Evolutionary conservation across 306 rosid genomes (phyloP).

Genomic region (Albizia julibrissin): DNA sequence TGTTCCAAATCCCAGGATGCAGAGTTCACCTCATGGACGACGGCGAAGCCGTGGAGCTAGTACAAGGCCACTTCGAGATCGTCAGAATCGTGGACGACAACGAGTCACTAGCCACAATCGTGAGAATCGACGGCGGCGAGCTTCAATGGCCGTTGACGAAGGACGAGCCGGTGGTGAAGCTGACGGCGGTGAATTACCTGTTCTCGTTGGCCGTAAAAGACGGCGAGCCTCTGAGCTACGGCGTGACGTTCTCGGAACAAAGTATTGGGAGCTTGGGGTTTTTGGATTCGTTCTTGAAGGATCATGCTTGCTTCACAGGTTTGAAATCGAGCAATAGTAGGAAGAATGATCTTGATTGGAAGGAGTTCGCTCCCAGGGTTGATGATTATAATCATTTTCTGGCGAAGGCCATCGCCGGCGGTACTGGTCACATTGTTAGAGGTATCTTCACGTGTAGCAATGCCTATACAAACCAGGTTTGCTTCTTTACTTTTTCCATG

Average conservation of each 20-base stretch:
- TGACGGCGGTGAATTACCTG: slow-evolving; percentile 65
- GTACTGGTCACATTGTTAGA: slow-evolving; percentile 90
- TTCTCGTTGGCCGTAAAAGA: slow-evolving; percentile 76
- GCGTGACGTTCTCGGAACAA: slow-evolving; percentile 65
- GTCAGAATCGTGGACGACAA: slow-evolving; percentile 57
- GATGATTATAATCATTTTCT: slow-evolving; percentile 75
- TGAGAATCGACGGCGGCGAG: slow-evolving; percentile 69
- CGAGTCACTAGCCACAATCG: slow-evolving; percentile 69
- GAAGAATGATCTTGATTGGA: slow-evolving; percentile 72
- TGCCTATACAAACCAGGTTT: slow-evolving; percentile 88
- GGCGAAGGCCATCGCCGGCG: slow-evolving; percentile 83
- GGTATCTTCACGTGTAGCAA: slow-evolving; percentile 94
- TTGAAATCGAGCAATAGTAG: slow-evolving; percentile 36
- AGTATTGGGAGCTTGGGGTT: slow-evolving; percentile 44
- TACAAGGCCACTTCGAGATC: slow-evolving; percentile 68
- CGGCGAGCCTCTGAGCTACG: slow-evolving; percentile 92
- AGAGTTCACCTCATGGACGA: slow-evolving; percentile 76
- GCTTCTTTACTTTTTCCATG: neutral
- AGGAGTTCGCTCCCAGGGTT: slow-evolving; percentile 89
- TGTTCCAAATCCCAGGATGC: slow-evolving; percentile 66
- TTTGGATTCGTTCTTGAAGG: slow-evolving; percentile 71
- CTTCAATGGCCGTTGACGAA: slow-evolving; percentile 95
- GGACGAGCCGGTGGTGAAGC: slow-evolving; percentile 93
- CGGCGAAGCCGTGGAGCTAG: slow-evolving; percentile 74
- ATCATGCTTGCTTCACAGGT: slow-evolving; percentile 74